These are phyloP conservation scores for Wickerhamiella musiphila DNA, from an alignment of 805 yeast genomes.

Conservation along the genomic window DNA sequence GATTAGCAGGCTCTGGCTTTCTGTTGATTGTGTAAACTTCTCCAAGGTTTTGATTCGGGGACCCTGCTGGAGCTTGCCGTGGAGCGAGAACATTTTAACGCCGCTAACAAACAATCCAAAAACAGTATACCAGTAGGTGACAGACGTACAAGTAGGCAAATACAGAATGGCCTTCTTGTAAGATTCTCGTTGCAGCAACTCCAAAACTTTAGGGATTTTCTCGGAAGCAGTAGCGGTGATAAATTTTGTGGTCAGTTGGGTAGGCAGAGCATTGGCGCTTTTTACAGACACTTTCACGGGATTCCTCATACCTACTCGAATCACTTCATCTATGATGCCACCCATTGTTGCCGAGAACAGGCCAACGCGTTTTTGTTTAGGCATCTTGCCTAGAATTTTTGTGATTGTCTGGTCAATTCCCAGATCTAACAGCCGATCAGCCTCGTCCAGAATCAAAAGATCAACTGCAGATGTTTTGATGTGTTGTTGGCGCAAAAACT, in stretches of 20 bases:
- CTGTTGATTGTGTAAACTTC: conserved; percentile 31
- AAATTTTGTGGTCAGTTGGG: conserved; percentile 44
- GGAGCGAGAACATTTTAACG: conserved; percentile 49
- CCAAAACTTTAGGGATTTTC: conserved; percentile 43
- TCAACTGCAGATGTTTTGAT: conserved; percentile 52
- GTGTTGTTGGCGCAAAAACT: conserved; percentile 39
- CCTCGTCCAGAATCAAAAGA: conserved; percentile 74
- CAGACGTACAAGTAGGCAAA: conserved; percentile 78
- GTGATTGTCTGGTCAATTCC: conserved; percentile 58
- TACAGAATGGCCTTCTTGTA: conserved; percentile 77
- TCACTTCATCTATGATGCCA: conserved; percentile 61
- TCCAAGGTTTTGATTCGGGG: conserved; percentile 60
- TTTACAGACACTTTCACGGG: conserved; percentile 79
- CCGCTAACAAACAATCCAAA: conserved; percentile 7
- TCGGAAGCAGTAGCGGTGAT: conserved; percentile 37
- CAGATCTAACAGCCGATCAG: conserved; percentile 70
- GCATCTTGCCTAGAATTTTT: conserved; percentile 48
- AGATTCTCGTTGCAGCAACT: conserved; percentile 33
- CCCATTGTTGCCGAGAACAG: conserved; percentile 85
- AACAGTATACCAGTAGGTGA: conserved; percentile 39
- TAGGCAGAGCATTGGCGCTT: conserved; percentile 30
- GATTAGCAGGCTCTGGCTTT: conserved; percentile 47
- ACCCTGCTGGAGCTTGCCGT: conserved; percentile 76
- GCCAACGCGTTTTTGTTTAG: conserved; percentile 87
- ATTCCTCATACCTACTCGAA: conserved; percentile 79